Percentiles rank a stretch among this genome's conserved stretches.
Conservation (phyloP, 2,329 filamentous ascomycete genomes). For the Diaporthe ampelina region DNA sequence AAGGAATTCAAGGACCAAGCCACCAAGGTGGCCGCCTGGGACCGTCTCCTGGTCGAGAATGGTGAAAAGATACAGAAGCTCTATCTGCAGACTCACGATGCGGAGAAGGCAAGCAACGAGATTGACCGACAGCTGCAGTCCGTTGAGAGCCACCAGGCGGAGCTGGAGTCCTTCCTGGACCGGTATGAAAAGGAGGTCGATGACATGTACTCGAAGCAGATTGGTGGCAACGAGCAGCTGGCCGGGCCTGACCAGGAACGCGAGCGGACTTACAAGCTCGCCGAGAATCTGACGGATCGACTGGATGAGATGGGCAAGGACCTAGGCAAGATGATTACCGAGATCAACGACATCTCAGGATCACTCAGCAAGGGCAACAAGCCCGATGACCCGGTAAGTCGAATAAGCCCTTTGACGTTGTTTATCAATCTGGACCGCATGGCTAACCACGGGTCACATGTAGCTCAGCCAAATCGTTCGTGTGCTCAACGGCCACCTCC, state of each 20-base stretch:
- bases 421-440: conserved; percentile 36
- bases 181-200: conserved; percentile 94
- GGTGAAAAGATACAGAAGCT: conserved; percentile 95
- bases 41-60: conserved; percentile 92
- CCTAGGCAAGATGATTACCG: conserved; percentile 95
- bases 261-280: conserved; percentile 95
- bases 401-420: conserved; percentile 27
- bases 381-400: conserved; percentile 85
- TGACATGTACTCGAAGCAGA: conserved; percentile 84
- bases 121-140: conserved; percentile 91
- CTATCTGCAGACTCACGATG: conserved; percentile 92
- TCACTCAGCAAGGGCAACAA: conserved; percentile 91
- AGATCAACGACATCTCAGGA: conserved; percentile 94
- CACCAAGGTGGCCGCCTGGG: conserved; percentile 89
- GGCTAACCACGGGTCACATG: conserved; percentile 43
- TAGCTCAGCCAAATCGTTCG: conserved; percentile 95
- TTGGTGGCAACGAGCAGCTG: conserved; percentile 81
- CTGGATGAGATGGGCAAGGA: conserved; percentile 95
- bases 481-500: conserved; percentile 92
- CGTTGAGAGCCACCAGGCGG: conserved; percentile 93
- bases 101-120: conserved; percentile 91
- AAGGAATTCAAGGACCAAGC: conserved; percentile 96
- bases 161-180: conserved; percentile 89
- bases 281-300: conserved; percentile 91
- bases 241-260: conserved; percentile 95